Conservation (phyloP, 371 early-diverging fungal species). For the Mortierella sp. region DNA sequence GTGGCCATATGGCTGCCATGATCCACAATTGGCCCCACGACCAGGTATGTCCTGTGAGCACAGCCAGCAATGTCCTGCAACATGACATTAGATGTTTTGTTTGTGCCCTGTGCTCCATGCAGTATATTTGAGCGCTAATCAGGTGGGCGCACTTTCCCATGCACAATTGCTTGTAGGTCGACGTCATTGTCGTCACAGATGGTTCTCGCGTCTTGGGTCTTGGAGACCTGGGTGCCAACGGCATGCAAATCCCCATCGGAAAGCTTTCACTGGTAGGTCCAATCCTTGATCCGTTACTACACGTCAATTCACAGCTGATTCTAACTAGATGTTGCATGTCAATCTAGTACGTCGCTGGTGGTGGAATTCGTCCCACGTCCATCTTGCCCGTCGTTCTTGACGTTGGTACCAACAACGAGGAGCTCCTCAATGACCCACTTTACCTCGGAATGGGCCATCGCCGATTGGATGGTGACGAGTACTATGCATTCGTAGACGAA, state of each 20-base stretch:
- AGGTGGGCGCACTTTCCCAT: constrained; percentile 3
- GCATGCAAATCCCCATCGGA: constrained; percentile 76
- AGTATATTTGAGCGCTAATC: constrained; percentile 13
- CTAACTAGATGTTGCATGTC: background rate
- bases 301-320: background rate
- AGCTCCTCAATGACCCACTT: constrained; percentile 66
- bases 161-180: constrained; percentile 40
- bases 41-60: constrained; percentile 28
- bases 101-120: constrained; percentile 40
- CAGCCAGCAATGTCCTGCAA: background rate
- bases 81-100: constrained; percentile 3
- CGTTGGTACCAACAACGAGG: constrained; percentile 73
- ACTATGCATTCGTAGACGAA: constrained; percentile 73
- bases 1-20: constrained; percentile 66
- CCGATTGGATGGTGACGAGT: constrained; percentile 66
- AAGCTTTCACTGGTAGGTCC: constrained; percentile 54
- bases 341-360: constrained; percentile 65
- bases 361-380: constrained; percentile 71
- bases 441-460: constrained; percentile 75
- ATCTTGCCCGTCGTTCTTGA: constrained; percentile 74
- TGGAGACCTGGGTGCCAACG: constrained; percentile 76
- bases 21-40: constrained; percentile 53
- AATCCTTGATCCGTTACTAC: background rate
- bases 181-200: constrained; percentile 77
- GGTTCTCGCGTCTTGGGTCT: constrained; percentile 74